Evolutionary conservation across 2,329 filamentous ascomycete genomes (phyloP).

Genomic region (Elsinoe batatas): DNA sequence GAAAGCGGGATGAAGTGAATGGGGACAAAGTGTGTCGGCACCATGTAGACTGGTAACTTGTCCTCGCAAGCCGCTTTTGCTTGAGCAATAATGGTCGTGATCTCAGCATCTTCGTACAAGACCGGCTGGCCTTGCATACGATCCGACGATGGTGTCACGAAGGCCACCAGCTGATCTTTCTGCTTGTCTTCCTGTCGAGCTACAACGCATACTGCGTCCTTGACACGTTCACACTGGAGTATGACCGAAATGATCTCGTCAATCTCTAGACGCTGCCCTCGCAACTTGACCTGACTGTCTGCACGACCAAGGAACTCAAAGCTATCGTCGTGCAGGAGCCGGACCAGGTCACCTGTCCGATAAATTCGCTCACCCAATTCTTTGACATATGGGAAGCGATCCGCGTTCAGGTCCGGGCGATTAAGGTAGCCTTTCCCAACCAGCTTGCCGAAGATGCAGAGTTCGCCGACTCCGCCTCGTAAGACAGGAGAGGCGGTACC

Average conservation of each 20-base stretch:
- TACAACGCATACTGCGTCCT: slow-evolving; percentile 69
- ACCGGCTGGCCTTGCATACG: slow-evolving; percentile 14
- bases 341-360: slow-evolving; percentile 78
- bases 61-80: slow-evolving; percentile 56
- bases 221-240: slow-evolving; percentile 47
- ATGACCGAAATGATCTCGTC: slow-evolving; percentile 85
- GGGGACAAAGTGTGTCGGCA: slow-evolving; percentile 72
- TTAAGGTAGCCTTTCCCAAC: slow-evolving; percentile 88
- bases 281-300: slow-evolving; percentile 86
- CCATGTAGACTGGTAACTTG: slow-evolving; percentile 74
- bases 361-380: slow-evolving; percentile 50
- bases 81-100: slow-evolving; percentile 30
- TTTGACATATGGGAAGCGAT: slow-evolving; percentile 61
- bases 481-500: slow-evolving; percentile 62
- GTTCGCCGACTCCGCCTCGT: slow-evolving; percentile 70
- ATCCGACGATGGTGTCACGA: slow-evolving; percentile 39
- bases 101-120: slow-evolving; percentile 2
- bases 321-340: slow-evolving; percentile 67
- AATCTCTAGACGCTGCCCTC: slow-evolving; percentile 80
- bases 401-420: slow-evolving; percentile 62
- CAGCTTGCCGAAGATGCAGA: slow-evolving; percentile 77
- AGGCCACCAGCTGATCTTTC: slow-evolving; percentile 77
- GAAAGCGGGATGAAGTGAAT: slow-evolving; percentile 68
- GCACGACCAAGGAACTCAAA: slow-evolving; percentile 82
- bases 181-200: slow-evolving; percentile 59